Evolutionary conservation across 1,139 yeast species (phyloP).

Genomic region (Geotrichum citri-aurantii): DNA sequence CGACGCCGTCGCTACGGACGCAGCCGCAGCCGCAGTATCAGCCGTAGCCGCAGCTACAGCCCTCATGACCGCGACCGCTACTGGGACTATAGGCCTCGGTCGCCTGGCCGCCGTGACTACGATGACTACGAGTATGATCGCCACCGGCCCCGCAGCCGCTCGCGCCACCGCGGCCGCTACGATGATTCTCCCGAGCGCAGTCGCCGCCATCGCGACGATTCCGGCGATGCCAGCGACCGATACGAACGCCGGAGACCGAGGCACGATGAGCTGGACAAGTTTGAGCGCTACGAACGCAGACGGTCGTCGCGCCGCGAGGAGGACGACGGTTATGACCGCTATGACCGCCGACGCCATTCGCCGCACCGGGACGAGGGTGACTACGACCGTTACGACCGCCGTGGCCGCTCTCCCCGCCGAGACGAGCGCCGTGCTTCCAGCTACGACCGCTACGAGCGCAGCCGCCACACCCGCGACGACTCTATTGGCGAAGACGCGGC

Average conservation of each 20-base stretch:
- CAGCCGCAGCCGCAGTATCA: not conserved
- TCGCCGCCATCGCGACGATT: not conserved
- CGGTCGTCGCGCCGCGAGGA: not conserved
- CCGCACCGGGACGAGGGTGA: not conserved
- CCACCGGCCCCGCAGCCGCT: not conserved
- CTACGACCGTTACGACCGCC: not conserved
- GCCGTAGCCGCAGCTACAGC: constrained; percentile 2
- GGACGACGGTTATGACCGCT: not conserved
- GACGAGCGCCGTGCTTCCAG: not conserved
- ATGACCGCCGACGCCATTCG: not conserved
- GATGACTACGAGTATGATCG: not conserved
- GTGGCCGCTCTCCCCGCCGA: not conserved
- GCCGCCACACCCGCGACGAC: not conserved
- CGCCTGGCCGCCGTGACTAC: not conserved
- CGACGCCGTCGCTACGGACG: not conserved
- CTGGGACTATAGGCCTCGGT: not conserved
- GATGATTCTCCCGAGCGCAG: not conserved
- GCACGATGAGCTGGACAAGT: not conserved
- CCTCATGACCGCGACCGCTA: not conserved
- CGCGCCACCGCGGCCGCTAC: not conserved
- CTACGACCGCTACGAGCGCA: not conserved
- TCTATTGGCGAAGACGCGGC: not conserved
- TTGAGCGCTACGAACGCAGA: not conserved
- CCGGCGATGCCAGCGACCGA: not conserved
- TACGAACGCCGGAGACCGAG: not conserved